Evolutionary conservation across 495 filamentous ascomycete species (phyloP), one percentile per base, ranked within the genome.

Genomic region (Xylaria nigripes): DNA sequence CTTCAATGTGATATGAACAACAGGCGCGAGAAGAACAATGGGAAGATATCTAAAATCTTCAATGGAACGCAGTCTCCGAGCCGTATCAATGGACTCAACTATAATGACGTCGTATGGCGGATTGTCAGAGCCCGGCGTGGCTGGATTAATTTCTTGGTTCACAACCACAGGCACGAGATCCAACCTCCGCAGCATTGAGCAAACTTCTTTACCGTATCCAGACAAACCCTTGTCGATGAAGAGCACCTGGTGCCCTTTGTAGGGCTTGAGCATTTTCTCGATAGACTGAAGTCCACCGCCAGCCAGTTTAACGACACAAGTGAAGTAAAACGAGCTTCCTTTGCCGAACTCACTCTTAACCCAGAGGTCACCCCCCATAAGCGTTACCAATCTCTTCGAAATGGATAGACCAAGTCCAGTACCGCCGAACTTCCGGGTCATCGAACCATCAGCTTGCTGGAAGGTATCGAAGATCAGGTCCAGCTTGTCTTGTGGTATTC

Each of bases 381-480:
- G 76, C 63, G 91, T 95, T 44, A 97, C 93, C 29, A 99, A 75
- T 57, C 90, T 82, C 74, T 94, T 91, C 16, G 93, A 99, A 65
- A 99, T 99, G 15, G 92, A 96, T 34, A 99, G 76, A 56, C 93
- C 93, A 22, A 99, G 80, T 51, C 93, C 93, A 23, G 93, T 99
- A 59, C 93, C 93, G 65, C 93, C 93, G 65, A 99, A 99, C 61
- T 94, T 89, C 56, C 93, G 80, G 9, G 93, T 99, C 62, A 94
- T 99, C 8, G 92, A 96, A 29, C 93, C 93, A 72, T 99, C 93
- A 9, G 93, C 93, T 73, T 99, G 93, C 64, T 96, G 94, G 83
- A 99, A 99, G 13, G 93, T 99, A 70, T 97, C 93, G 67, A 99
- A 99, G 68, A 99, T 99, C 54, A 97, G 72, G 67, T 96, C 90